These are phyloP conservation scores for Solidago caesia DNA, from an alignment of 129 eudicot genomes.

Conservation along the genomic window DNA sequence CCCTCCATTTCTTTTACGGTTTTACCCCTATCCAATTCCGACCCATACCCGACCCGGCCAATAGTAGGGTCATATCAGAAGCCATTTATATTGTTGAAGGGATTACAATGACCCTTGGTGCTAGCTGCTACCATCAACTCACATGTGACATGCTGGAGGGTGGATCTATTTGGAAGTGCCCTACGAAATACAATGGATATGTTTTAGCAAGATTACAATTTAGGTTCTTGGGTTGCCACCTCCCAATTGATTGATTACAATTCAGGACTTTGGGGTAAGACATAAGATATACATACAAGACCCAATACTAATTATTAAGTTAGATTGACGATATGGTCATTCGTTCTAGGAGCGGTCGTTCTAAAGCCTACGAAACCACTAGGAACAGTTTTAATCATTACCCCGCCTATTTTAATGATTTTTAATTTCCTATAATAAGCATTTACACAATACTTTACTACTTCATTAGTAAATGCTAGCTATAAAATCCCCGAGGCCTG, in stretches of 20 bases:
- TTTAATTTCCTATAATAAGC: neutral
- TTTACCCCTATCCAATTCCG: too few relatives aligned
- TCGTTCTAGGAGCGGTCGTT: neutral
- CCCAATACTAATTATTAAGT: neutral
- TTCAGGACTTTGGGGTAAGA: too few relatives aligned
- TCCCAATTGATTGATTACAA: too few relatives aligned
- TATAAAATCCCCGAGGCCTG: neutral
- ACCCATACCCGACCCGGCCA: too few relatives aligned
- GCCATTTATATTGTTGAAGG: neutral
- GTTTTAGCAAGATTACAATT: too few relatives aligned
- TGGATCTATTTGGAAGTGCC: neutral
- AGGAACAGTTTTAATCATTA: neutral
- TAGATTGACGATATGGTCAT: neutral
- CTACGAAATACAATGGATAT: neutral
- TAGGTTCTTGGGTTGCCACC: too few relatives aligned
- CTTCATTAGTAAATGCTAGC: neutral
- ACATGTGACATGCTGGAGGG: neutral
- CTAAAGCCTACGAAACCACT: neutral
- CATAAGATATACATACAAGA: neutral
- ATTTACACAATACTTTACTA: neutral
- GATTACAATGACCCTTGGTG: constrained; percentile 1
- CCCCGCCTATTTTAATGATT: neutral
- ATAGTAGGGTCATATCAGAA: too few relatives aligned
- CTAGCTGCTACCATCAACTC: neutral
- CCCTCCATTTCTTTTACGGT: too few relatives aligned